Base-by-base conservation (phyloP, 1,139 yeast genomes). In the Yamadazyma jaroonii region DNA sequence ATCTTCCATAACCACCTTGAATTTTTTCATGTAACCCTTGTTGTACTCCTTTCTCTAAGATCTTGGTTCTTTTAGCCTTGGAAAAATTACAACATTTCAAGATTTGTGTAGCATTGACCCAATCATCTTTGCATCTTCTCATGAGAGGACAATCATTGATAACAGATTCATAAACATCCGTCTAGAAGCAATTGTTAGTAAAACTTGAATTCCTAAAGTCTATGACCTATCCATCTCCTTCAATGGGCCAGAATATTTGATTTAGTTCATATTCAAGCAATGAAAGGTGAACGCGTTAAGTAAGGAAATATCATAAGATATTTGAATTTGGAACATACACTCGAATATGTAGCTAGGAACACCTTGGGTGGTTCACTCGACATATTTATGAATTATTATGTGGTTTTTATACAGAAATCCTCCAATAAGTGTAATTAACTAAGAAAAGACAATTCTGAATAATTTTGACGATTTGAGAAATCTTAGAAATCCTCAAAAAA, bases 91-190 rank as follows among this genome's bases (percentile, higher is more conserved):
- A 96, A 35, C 94, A 90, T 59, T 92, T 90, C 43, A 92, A 72
- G 34, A 92, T 89, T 62, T 92, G 97, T 17, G 98, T 92, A n/a
- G 97, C 97, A 64, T 92, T 92, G 38, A 90, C 95, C 95, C 97
- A 89, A 42, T 88, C 89, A 58, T 92, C 97, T 31, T 74, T 71
- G 48, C 87, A 82, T 43, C 97, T 72, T 59, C 97, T 79, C 98
- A 92, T 92, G 17, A 92, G 88, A 8, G 97, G 90, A 22, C 89
- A 85, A 37, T 85, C 84, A 39, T 84, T 80, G 51, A 84, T 81
- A 27, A 81, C 72, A 51, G 86, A 82, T 67, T 92, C 98, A 56
- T 84, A 86, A 30, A 90, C 97, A 39, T 92, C 92, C 13, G 65
- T 62, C 68, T 62, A 43, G 4, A 38, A 27, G 29, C 12, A 31